Evolutionary conservation across 495 filamentous ascomycete species (phyloP).

Genomic region (Podospora anserina): DNA sequence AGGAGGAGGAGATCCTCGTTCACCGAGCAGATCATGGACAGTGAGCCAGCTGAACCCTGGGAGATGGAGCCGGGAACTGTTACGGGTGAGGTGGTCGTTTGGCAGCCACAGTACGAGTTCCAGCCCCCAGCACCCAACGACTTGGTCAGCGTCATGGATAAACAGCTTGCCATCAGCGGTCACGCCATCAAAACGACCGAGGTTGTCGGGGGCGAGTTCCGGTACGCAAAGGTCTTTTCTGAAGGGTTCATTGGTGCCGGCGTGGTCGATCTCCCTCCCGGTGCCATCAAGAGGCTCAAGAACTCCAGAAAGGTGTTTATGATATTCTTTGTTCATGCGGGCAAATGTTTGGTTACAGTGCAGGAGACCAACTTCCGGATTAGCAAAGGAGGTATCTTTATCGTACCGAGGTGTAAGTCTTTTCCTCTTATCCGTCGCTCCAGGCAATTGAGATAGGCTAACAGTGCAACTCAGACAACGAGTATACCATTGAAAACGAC

Average conservation of each 20-base stretch:
- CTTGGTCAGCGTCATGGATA: conserved; percentile 50
- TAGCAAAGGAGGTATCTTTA: conserved; percentile 81
- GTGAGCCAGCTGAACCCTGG: conserved; percentile 50
- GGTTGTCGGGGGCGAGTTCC: conserved; percentile 73
- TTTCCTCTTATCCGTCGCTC: conserved; percentile 12
- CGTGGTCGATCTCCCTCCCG: conserved; percentile 80
- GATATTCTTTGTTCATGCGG: conserved; percentile 83
- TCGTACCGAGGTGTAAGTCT: conserved; percentile 86
- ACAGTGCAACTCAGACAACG: conserved; percentile 58
- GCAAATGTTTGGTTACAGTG: conserved; percentile 71
- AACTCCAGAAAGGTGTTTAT: conserved; percentile 92
- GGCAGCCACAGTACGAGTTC: conserved; percentile 47
- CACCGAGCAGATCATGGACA: conserved; percentile 38
- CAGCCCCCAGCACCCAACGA: conserved; percentile 42
- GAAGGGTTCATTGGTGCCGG: conserved; percentile 82
- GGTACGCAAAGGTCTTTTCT: conserved; percentile 81
- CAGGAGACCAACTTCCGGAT: conserved; percentile 81
- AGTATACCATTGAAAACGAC: conserved; percentile 77
- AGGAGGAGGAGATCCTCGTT: conserved; percentile 15
- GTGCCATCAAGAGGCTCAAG: conserved; percentile 78
- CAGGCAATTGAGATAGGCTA: background rate
- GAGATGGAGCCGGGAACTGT: conserved; percentile 47
- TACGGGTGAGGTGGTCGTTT: conserved; percentile 43
- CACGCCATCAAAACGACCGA: conserved; percentile 70
- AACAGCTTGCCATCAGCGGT: conserved; percentile 72